A percentile compares a stretch with the other conserved stretches of the same genome.
Conservation (phyloP, 2,329 filamentous ascomycete genomes). For the Epichloe sp. region DNA sequence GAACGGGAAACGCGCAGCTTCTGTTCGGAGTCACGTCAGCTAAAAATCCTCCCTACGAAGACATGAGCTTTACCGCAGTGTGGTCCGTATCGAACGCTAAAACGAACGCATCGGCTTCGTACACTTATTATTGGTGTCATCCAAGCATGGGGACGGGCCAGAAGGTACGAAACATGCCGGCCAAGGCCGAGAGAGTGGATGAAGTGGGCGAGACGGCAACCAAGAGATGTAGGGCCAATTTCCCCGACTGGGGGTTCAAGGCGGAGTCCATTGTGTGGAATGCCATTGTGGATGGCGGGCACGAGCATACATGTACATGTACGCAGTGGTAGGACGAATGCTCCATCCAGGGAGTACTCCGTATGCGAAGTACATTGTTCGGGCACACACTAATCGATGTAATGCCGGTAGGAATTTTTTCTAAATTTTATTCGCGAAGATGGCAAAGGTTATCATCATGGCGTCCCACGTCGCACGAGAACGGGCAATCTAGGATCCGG, state of each 20-base stretch:
- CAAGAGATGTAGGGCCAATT: constrained; percentile 10
- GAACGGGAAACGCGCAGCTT: not conserved
- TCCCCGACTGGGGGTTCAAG: constrained; percentile 8
- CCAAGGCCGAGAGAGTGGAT: constrained; percentile 1
- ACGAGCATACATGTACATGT: not conserved
- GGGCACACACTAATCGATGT: not conserved
- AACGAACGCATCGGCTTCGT: not conserved
- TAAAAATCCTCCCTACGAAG: not conserved
- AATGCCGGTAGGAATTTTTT: not conserved
- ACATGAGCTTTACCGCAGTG: no score
- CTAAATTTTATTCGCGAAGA: not conserved
- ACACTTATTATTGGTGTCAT: constrained; percentile 1
- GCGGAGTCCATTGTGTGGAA: constrained; percentile 4
- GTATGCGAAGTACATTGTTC: not conserved
- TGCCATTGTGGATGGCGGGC: constrained; percentile 6
- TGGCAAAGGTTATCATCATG: not conserved
- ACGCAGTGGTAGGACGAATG: constrained; percentile 3
- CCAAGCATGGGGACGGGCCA: constrained; percentile 3
- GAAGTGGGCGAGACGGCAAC: not conserved
- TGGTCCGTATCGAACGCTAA: not conserved
- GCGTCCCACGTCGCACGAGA: not conserved
- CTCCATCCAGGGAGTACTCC: not conserved
- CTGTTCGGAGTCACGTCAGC: not conserved
- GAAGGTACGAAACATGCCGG: not conserved
- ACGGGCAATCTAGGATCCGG: not conserved